A percentile compares a stretch with the other conserved stretches of the same genome.
phyloP scores from a whole-genome alignment of 768 basidiomycete genomes.

The Amanita subjunquillea region DNA sequence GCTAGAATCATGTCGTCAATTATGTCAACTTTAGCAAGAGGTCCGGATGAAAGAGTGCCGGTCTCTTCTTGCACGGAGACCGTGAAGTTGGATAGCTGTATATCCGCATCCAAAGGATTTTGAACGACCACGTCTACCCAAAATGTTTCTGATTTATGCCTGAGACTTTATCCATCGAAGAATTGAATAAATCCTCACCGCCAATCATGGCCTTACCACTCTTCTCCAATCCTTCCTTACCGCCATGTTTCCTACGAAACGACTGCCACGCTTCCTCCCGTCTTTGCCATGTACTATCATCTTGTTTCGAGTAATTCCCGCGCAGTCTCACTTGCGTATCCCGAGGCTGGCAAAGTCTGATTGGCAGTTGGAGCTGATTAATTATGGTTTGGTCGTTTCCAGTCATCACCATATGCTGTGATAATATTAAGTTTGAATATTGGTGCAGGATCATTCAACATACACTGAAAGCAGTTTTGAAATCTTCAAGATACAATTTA shows the following conservation, averaged over 20 bases:
- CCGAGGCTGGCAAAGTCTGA: slow-evolving; percentile 51
- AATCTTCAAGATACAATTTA: slow-evolving; percentile 77
- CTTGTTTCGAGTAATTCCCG: slow-evolving; percentile 34
- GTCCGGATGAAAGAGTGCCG: slow-evolving; percentile 16
- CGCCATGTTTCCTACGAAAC: slow-evolving; percentile 48
- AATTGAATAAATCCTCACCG: slow-evolving; percentile 29
- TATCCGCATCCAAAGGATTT: slow-evolving; percentile 68
- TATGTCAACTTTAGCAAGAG: slow-evolving; percentile 45
- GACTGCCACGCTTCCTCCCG: slow-evolving; percentile 57
- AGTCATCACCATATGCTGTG: slow-evolving; percentile 64
- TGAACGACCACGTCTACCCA: slow-evolving; percentile 63
- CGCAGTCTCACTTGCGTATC: slow-evolving; percentile 50
- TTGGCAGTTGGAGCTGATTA: slow-evolving; percentile 47
- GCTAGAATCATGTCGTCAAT: slow-evolving; percentile 53
- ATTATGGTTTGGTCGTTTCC: slow-evolving; percentile 32
- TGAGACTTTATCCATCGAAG: not conserved
- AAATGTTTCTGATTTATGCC: slow-evolving; percentile 45
- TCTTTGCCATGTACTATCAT: slow-evolving; percentile 43
- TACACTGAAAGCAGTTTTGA: slow-evolving; percentile 78
- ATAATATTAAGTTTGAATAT: not conserved
- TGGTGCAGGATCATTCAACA: slow-evolving; percentile 10
- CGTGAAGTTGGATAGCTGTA: slow-evolving; percentile 56
- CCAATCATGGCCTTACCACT: slow-evolving; percentile 52
- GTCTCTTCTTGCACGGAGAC: slow-evolving; percentile 36
- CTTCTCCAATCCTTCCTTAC: slow-evolving; percentile 40